Percentiles rank a stretch among this genome's conserved stretches.
Conservation (phyloP, 2,329 filamentous ascomycete genomes). For the Xylogone sp. region DNA sequence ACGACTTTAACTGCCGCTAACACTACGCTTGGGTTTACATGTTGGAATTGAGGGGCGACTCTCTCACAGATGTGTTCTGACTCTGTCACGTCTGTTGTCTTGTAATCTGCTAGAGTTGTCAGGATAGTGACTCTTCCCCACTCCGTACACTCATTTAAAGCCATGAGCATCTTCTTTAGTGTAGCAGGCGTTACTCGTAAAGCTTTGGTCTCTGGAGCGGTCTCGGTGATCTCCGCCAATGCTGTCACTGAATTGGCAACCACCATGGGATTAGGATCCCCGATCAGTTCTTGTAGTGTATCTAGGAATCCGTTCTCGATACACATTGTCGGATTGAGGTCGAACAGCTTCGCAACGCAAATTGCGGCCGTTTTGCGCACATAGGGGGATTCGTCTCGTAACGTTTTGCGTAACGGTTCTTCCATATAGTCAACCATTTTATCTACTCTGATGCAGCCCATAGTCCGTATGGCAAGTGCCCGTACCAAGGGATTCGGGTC, state of each 20-base stretch:
- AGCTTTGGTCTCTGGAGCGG: conserved; percentile 85
- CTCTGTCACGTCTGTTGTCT: conserved; percentile 84
- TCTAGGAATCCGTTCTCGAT: conserved; percentile 97
- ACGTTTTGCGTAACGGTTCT: conserved; percentile 90
- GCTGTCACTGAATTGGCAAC: conserved; percentile 97
- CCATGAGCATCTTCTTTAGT: conserved; percentile 94
- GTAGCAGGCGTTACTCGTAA: conserved; percentile 77
- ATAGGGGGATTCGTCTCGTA: conserved; percentile 96
- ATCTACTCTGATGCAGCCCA: conserved; percentile 97
- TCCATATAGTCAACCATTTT: conserved; percentile 99
- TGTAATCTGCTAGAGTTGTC: conserved; percentile 84
- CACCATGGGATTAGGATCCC: conserved; percentile 97
- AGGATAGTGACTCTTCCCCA: conserved; percentile 96
- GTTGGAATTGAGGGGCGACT: conserved; percentile 94
- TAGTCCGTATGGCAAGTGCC: conserved; percentile 92
- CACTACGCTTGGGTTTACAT: conserved; percentile 96
- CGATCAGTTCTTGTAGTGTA: conserved; percentile 90
- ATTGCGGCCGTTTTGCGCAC: conserved; percentile 97
- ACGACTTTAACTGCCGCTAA: conserved; percentile 97
- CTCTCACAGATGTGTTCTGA: conserved; percentile 97
- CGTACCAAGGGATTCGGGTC: conserved; percentile 95
- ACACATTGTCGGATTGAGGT: conserved; percentile 87
- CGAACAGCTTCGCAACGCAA: conserved; percentile 96
- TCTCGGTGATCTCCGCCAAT: conserved; percentile 84
- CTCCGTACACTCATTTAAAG: conserved; percentile 95